A percentile compares a stretch with the other conserved stretches of the same genome.
These are phyloP conservation scores for Neonectria punicea DNA, from an alignment of 2,329 filamentous ascomycete species.

Conservation along the genomic window DNA sequence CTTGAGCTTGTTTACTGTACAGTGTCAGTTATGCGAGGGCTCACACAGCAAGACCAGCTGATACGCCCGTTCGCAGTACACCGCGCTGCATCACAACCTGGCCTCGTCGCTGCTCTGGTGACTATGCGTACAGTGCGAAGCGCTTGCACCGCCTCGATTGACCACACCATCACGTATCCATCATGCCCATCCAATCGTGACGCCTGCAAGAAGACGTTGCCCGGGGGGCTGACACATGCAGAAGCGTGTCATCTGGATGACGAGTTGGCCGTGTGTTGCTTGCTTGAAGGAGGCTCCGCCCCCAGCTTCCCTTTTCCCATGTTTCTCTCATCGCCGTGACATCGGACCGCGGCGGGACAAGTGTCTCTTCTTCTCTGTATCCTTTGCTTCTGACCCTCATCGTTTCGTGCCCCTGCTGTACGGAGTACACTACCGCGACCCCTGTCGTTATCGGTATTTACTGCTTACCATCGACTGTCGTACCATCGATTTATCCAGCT, in stretches of 20 bases:
- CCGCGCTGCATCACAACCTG: background rate
- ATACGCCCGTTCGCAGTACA: background rate
- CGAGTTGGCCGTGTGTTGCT: conserved; percentile 5
- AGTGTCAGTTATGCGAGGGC: background rate
- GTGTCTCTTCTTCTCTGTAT: background rate
- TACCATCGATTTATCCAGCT: background rate
- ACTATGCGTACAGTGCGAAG: conserved; percentile 12
- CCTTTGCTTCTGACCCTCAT: background rate
- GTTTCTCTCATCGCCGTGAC: conserved; percentile 9
- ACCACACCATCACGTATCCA: conserved; percentile 21
- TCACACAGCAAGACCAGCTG: background rate
- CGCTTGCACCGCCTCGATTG: background rate
- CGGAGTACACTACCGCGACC: background rate
- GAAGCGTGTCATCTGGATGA: conserved; percentile 21
- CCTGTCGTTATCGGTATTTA: background rate
- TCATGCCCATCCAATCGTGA: conserved; percentile 16
- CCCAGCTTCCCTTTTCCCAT: conserved; percentile 7
- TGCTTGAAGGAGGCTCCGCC: conserved; percentile 11
- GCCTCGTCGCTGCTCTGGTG: background rate
- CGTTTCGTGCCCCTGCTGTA: background rate
- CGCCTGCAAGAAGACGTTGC: conserved; percentile 8
- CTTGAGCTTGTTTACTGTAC: background rate
- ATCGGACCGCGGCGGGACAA: conserved; percentile 5
- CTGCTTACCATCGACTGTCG: background rate
- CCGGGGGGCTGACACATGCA: conserved; percentile 22